Base-by-base conservation (phyloP, 495 filamentous ascomycete genomes). In the Copromyces sp. region DNA sequence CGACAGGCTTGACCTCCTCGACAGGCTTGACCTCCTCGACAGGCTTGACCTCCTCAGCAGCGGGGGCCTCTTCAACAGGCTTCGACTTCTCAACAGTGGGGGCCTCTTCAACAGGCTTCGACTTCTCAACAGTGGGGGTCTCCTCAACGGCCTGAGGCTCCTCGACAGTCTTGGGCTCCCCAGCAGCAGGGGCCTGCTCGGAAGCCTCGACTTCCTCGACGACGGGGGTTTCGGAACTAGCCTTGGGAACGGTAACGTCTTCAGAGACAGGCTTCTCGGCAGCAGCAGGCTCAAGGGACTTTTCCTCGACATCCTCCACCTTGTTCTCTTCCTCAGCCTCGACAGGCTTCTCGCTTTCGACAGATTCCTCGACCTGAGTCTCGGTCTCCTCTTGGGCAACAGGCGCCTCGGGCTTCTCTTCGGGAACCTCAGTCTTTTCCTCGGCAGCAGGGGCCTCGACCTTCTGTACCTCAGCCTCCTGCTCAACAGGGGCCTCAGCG, bases 121-220 rank as follows among this genome's bases (percentile, higher is more conserved):
- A 3, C 29, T 70, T 4, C 42, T 71, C 42, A 14, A 7, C 20
- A 40, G 40, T 29, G 20, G 44, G n/a, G 40, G 41, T 9, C 35
- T 76, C 72, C 16, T 47, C 32, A 14, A 38, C 47, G 7, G 68
- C 7, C 37, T 69, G 68, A 6, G 39, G 29, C 16, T 72, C 40
- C 42, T 78, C 77, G 37, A 70, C 35, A 68, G 29, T 17, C 11
- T 61, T 37, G 9, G 70, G 29, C 29, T 75, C 71, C 35, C 71
- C 72, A n/a, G 45, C 71, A 45, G 17, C 69, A 11, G 68, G 68
- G 47, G 73, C 16, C 29, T 61, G 53, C 53, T 61, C 53, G 24
- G 24, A 1, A 61, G 20, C 71, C 73, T 74, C 71, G 24, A 76
- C 74, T 42, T 76, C 44, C 45, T 72, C 37, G 69, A 74, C 20